These are phyloP conservation scores for Hypoxylon lienhwacheense DNA, from an alignment of 495 filamentous ascomycete species.

Conservation along the genomic window DNA sequence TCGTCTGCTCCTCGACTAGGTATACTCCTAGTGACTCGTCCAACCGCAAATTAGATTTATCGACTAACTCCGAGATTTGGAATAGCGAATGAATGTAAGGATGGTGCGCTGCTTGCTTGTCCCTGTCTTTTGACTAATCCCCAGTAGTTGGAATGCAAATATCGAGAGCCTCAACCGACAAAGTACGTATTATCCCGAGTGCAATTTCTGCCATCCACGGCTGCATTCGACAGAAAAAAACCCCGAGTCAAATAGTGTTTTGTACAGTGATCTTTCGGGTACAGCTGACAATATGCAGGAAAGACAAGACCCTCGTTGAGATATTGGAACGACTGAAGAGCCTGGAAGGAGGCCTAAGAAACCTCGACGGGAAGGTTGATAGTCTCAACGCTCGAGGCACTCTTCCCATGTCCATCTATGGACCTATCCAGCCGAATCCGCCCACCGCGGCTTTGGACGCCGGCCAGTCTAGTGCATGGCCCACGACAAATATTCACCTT, in stretches of 20 bases:
- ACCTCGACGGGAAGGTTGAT: slow-evolving; percentile 48
- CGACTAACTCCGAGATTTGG: slow-evolving; percentile 29
- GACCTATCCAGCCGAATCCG: slow-evolving; percentile 18
- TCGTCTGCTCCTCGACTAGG: slow-evolving; percentile 11
- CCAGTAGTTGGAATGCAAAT: slow-evolving; percentile 57
- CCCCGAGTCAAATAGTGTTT: slow-evolving; percentile 13
- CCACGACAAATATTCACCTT: slow-evolving; percentile 15
- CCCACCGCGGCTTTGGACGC: slow-evolving; percentile 16
- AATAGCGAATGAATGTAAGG: slow-evolving; percentile 37
- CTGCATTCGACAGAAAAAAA: slow-evolving; percentile 17
- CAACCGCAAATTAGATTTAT: slow-evolving; percentile 23
- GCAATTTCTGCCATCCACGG: slow-evolving; percentile 13
- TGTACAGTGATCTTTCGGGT: slow-evolving; percentile 15
- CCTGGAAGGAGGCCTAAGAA: slow-evolving; percentile 45
- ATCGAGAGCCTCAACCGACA: slow-evolving; percentile 63
- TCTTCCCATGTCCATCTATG: slow-evolving; percentile 31
- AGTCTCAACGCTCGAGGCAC: slow-evolving; percentile 36
- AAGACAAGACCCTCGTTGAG: slow-evolving; percentile 63
- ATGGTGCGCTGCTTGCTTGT: slow-evolving; percentile 14
- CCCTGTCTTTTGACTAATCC: slow-evolving; percentile 31
- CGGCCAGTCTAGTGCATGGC: slow-evolving; percentile 21
- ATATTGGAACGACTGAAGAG: slow-evolving; percentile 59
- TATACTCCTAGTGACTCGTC: slow-evolving; percentile 11
- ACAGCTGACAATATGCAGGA: slow-evolving; percentile 45
- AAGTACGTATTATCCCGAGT: slow-evolving; percentile 54